A percentile compares a stretch with the other conserved stretches of the same genome.
Conservation (phyloP, 2,329 filamentous ascomycete genomes). For the Pseudogymnoascus sp. region DNA sequence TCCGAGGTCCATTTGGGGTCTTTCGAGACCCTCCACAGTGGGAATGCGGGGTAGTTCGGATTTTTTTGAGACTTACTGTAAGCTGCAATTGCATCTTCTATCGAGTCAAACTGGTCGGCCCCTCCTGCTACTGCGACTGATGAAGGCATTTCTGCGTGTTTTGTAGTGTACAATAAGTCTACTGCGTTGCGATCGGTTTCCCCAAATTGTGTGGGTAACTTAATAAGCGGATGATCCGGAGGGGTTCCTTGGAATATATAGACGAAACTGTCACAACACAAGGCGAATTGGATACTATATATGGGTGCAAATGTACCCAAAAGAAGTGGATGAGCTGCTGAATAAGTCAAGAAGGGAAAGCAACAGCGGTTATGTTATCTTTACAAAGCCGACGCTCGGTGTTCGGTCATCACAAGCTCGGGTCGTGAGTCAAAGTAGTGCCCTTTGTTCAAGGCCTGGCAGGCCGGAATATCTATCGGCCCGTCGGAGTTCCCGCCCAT, state of each 20-base stretch:
- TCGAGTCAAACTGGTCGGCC: slow-evolving; percentile 49
- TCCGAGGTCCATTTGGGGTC: slow-evolving; percentile 12
- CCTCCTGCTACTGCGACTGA: slow-evolving; percentile 18
- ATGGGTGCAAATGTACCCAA: background rate
- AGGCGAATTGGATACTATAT: background rate
- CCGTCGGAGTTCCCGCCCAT: background rate
- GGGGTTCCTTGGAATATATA: slow-evolving; percentile 6
- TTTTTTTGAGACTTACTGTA: slow-evolving; percentile 44
- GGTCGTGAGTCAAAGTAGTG: slow-evolving; percentile 3
- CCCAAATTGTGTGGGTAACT: slow-evolving; percentile 8
- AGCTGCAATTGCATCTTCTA: slow-evolving; percentile 55
- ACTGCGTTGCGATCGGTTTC: background rate
- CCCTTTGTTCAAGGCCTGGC: background rate
- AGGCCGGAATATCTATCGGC: background rate
- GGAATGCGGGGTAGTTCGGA: slow-evolving; percentile 10
- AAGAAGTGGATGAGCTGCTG: background rate
- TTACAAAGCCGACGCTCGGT: slow-evolving; percentile 7
- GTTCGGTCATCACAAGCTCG: slow-evolving; percentile 8
- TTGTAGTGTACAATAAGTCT: background rate
- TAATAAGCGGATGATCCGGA: slow-evolving; percentile 2
- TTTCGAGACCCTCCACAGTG: slow-evolving; percentile 13
- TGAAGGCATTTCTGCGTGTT: slow-evolving; percentile 23
- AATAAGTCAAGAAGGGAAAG: slow-evolving; percentile 3
- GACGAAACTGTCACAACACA: background rate
- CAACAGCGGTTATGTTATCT: slow-evolving; percentile 5